Percentiles rank a stretch among this genome's conserved stretches.
Conservation (phyloP, 202 grass and related monocot species). For the Panicum virgatum region DNA sequence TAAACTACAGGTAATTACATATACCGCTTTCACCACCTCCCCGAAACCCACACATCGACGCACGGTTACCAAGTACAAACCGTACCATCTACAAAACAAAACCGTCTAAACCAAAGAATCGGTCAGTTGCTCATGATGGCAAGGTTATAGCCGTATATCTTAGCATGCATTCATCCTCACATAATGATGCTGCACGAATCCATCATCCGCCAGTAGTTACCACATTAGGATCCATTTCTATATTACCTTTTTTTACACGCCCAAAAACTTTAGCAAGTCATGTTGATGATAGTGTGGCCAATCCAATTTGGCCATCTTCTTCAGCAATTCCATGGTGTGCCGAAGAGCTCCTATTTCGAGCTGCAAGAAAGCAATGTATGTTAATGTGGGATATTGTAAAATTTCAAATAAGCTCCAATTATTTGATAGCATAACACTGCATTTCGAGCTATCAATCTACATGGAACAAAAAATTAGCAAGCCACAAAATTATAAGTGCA, state of each 20-base stretch:
- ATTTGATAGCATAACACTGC: background rate
- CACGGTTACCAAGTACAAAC: background rate
- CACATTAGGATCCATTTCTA: constrained; percentile 12
- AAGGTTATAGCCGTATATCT: background rate
- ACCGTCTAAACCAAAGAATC: constrained; percentile 23
- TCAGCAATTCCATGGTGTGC: constrained; percentile 57
- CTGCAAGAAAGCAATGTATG: constrained; percentile 58
- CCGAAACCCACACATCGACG: background rate
- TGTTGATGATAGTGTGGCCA: constrained; percentile 71
- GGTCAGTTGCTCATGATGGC: constrained; percentile 2
- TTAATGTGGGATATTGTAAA: background rate
- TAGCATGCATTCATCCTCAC: background rate
- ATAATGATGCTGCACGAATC: constrained; percentile 28
- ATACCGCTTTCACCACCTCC: background rate
- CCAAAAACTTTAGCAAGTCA: constrained; percentile 17
- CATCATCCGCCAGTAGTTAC: background rate
- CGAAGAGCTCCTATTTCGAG: constrained; percentile 55
- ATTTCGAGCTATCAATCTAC: constrained; percentile 4
- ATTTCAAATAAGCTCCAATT: background rate
- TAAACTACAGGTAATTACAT: constrained; percentile 33
- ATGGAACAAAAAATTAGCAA: background rate
- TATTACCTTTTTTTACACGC: constrained; percentile 43
- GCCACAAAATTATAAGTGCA: background rate
- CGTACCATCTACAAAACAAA: background rate
- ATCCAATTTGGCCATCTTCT: constrained; percentile 76